These are phyloP conservation scores for Peniophora sp. DNA, from an alignment of 1,284 basidiomycete genomes.

Conservation along the genomic window DNA sequence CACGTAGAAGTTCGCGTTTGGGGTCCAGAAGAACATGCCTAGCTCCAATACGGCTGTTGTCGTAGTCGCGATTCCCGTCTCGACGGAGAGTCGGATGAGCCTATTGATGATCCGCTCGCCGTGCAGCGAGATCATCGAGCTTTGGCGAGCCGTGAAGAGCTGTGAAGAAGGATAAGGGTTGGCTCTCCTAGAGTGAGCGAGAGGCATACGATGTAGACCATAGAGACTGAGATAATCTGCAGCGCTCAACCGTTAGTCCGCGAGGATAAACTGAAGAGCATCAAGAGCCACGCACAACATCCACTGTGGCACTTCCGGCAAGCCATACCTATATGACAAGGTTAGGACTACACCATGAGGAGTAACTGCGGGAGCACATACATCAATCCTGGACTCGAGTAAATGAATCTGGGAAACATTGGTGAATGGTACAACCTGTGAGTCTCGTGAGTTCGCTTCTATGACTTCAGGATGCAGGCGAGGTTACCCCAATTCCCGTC, in stretches of 20 bases:
- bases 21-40: constrained; percentile 5
- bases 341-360: not conserved
- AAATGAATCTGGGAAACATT: not conserved
- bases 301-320: not conserved
- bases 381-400: not conserved
- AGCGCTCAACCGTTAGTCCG: not conserved
- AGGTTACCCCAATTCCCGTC: not conserved
- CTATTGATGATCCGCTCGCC: constrained; percentile 7
- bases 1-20: constrained; percentile 4
- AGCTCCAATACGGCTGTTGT: constrained; percentile 7
- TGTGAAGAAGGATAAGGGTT: constrained; percentile 1
- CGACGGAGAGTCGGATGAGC: constrained; percentile 9
- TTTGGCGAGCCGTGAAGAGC: constrained; percentile 4
- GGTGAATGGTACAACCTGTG: not conserved
- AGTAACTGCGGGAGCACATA: not conserved
- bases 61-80: constrained; percentile 9
- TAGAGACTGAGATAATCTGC: not conserved
- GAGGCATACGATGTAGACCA: not conserved
- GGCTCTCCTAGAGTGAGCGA: not conserved
- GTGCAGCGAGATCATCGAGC: constrained; percentile 4
- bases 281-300: not conserved
- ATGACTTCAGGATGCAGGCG: too few relatives aligned
- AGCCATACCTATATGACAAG: not conserved
- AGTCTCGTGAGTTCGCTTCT: too few relatives aligned
- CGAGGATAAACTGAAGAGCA: not conserved